Base-by-base conservation (phyloP, 2,329 filamentous ascomycete species). In the Calycina herbarum region DNA sequence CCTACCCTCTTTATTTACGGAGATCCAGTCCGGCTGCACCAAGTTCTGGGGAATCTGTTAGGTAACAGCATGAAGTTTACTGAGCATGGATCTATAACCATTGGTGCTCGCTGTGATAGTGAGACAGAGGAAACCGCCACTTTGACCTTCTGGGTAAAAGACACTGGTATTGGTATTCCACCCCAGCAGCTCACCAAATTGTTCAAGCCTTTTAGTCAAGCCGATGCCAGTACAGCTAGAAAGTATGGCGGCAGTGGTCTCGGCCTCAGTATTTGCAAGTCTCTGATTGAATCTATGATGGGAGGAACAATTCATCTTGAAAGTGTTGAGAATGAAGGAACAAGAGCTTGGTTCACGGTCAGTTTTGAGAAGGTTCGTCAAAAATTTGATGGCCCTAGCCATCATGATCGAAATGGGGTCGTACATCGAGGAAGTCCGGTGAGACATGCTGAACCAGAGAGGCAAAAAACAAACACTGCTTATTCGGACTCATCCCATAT, bases 61-160 rank as follows among this genome's bases (percentile, higher is more conserved):
- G 91, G 91, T 68, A 97, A 97, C 80, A 94, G 91, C 74, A 89
- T 97, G 77, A 97, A 97, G 76, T 97, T 97, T 75, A 97, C 94
- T 0, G 91, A 94, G 65, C 85, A 89, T 65, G 94, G 94, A 0
- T 91, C 90, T 0, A 91, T 97, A 66, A 96, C 92, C 0, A 92
- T 97, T 61, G 88, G 88, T 58, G 92, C 93, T 4, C 85, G 85
- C 29, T 85, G 93, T 24, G 88, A 93, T 57, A 82, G 82, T 7
- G 91, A 97, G 74, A 89, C 87, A 10, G 82, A 85, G 15, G 86
- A 91, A 48, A 85, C 84, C 65, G 88, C 93, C 6, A 89, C 88
- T 31, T 82, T 97, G 64, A 93, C 90, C 1, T 95, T 94, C 76
- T 94, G 91, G 78, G 93, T 97, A 38, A 83, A 89, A 61, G 94